Evolutionary conservation across 345 rosid genomes (phyloP).

Genomic region (Draba incana): DNA sequence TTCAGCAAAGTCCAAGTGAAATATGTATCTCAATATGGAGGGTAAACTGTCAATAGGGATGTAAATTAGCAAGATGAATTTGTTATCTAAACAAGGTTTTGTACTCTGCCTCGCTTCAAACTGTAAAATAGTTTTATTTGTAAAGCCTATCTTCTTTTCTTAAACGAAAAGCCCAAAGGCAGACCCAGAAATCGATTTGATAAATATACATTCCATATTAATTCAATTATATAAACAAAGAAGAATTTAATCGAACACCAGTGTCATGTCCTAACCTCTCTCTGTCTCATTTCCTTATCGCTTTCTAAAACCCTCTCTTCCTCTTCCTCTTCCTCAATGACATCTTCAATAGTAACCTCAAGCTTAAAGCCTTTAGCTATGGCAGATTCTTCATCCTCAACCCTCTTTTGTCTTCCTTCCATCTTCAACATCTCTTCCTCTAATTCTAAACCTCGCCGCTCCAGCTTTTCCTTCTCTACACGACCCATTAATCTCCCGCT

Average conservation of each 20-base stretch:
- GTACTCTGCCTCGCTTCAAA: no score
- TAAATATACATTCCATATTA: no score
- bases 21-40: no score
- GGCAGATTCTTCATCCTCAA: slow-evolving; percentile 55
- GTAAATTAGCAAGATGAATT: no score
- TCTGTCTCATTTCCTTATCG: slow-evolving; percentile 38
- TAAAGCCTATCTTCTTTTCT: no score
- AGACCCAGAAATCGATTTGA: not conserved
- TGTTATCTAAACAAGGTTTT: no score
- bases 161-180: not conserved
- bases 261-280: no score
- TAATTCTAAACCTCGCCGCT: slow-evolving; percentile 41
- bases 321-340: slow-evolving; percentile 39
- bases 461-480: slow-evolving; percentile 41
- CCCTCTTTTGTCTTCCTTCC: slow-evolving; percentile 49
- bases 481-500: slow-evolving; percentile 46
- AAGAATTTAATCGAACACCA: no score
- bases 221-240: no score
- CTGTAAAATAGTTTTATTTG: no score
- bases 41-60: no score
- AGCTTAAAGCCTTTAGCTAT: slow-evolving; percentile 58
- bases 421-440: slow-evolving; percentile 42
- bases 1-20: no score
- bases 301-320: slow-evolving; percentile 41
- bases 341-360: slow-evolving; percentile 46